These are phyloP conservation scores for Plasmopara viticola DNA, from an alignment of 352 stramenopile genomes.

Conservation along the genomic window DNA sequence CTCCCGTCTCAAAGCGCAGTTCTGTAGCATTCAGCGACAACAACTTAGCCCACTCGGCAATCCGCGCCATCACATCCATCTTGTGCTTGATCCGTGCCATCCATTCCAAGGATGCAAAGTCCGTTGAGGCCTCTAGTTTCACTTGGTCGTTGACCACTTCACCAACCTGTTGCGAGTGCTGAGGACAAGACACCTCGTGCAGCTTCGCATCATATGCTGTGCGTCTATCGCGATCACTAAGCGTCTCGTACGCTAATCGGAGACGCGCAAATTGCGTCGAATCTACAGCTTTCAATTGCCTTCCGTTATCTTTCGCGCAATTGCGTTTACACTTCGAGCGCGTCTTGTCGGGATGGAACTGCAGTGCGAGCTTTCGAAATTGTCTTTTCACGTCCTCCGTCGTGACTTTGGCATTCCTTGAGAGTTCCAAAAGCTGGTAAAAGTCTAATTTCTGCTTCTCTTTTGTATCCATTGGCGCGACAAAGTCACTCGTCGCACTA, in stretches of 20 bases:
- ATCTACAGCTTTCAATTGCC: slow-evolving; percentile 14
- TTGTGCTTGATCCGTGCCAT: slow-evolving; percentile 82
- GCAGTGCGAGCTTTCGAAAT: slow-evolving; percentile 59
- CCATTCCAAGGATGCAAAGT: slow-evolving; percentile 78
- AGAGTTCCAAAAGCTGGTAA: slow-evolving; percentile 52
- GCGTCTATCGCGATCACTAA: slow-evolving; percentile 50
- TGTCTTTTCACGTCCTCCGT: slow-evolving; percentile 52
- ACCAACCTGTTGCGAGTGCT: slow-evolving; percentile 10
- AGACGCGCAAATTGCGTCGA: slow-evolving; percentile 61
- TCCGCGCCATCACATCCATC: slow-evolving; percentile 79
- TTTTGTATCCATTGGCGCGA: slow-evolving; percentile 5
- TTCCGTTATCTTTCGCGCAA: slow-evolving; percentile 2
- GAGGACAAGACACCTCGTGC: slow-evolving; percentile 9
- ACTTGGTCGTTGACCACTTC: slow-evolving; percentile 51
- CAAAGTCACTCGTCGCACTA: slow-evolving; percentile 6
- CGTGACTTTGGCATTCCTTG: slow-evolving; percentile 20
- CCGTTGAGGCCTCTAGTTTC: slow-evolving; percentile 53
- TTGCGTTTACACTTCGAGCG: slow-evolving; percentile 11
- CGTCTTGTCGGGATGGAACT: slow-evolving; percentile 68
- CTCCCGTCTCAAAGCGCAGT: slow-evolving; percentile 66
- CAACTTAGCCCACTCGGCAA: slow-evolving; percentile 66
- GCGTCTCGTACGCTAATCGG: slow-evolving; percentile 63
- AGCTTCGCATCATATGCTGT: slow-evolving; percentile 56
- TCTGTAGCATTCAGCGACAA: slow-evolving; percentile 54
- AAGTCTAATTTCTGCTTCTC: slow-evolving; percentile 49